Evolutionary conservation across 2,329 filamentous ascomycete species (phyloP), one percentile per base, ranked within the genome.

Genomic region (Ceratocystis variospora): DNA sequence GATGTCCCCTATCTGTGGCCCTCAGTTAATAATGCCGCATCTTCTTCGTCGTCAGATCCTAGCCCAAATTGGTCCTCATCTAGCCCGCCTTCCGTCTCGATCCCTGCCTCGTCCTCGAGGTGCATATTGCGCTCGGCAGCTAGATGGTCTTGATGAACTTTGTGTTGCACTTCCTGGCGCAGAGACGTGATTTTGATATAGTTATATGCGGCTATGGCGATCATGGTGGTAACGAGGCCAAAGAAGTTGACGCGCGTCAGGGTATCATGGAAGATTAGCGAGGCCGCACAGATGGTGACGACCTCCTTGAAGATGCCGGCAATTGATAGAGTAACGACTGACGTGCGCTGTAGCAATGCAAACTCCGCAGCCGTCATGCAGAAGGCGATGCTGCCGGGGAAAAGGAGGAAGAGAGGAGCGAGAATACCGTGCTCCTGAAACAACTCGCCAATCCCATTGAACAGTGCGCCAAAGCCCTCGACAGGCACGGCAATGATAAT

Each of bases 231-330:
- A n/a, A 95, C 73, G 12, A 99, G 79, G 6, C 94, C 94, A 17
- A 88, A 83, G 8, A 96, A 79, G 74, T 99, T 99, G 78, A 99
- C 84, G 0, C 87, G 79, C 0, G 92, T 96, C 59, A 99, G 83
- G 62, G 83, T 84, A 74, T 99, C 94, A 71, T 94, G 83, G 78
- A 96, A 99, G 3, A 96, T 85, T 33, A 95, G 75, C 7, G 90
- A 88, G 0, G 93, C 93, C 0, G 90, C 91, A 50, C 85, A 87
- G 72, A 99, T 97, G 15, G 94, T 99, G 66, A 99, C 87, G 50
- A 97, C 94, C 77, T 99, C 94, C 75, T 99, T 99, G 81, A 99
- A 97, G 69, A 99, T 97, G 68, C 94, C 94, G 69, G 92, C 96
- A 71, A 99, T 96, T 63, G 89, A 95, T 59, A 99, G 81, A 0